Conservation (phyloP, 805 yeast species). For the Kodamaea fukazawae region DNA sequence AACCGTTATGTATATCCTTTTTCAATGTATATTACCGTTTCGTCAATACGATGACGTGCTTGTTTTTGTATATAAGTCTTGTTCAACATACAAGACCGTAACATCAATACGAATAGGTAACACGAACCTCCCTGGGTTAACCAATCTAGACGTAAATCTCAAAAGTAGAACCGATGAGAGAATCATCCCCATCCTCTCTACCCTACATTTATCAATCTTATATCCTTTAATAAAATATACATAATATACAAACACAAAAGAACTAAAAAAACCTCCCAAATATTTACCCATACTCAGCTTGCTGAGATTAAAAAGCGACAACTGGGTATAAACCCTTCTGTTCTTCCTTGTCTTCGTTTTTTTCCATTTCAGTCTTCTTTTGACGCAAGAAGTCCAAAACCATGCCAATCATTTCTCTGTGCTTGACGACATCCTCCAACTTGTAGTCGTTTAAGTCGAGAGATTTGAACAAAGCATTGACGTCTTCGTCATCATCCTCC, state of each 20-base stretch:
- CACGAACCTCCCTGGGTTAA: too few species aligned
- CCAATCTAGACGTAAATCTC: too few species aligned
- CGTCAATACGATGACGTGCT: too few species aligned
- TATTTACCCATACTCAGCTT: neutral
- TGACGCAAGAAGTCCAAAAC: constrained; percentile 32
- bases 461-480: constrained; percentile 13
- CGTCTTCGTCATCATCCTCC: constrained; percentile 12
- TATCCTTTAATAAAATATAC: constrained; percentile 1
- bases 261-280: constrained; percentile 3
- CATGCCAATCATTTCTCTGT: constrained; percentile 32
- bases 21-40: too few species aligned
- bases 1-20: too few species aligned
- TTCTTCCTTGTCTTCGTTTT: constrained; percentile 10
- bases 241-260: constrained; percentile 1
- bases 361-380: constrained; percentile 10
- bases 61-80: too few species aligned
- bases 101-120: too few species aligned
- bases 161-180: too few species aligned
- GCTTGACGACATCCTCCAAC: constrained; percentile 30
- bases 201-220: too few species aligned
- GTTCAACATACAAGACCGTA: too few species aligned
- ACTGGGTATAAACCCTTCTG: constrained; percentile 36
- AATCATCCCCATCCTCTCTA: too few species aligned
- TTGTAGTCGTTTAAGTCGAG: constrained; percentile 17
- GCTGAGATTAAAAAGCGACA: constrained; percentile 32